Percentiles rank a stretch among this genome's conserved stretches.
phyloP scores from a whole-genome alignment of 192 early-diverging fungal species.

The Chytriomyces confervae region DNA sequence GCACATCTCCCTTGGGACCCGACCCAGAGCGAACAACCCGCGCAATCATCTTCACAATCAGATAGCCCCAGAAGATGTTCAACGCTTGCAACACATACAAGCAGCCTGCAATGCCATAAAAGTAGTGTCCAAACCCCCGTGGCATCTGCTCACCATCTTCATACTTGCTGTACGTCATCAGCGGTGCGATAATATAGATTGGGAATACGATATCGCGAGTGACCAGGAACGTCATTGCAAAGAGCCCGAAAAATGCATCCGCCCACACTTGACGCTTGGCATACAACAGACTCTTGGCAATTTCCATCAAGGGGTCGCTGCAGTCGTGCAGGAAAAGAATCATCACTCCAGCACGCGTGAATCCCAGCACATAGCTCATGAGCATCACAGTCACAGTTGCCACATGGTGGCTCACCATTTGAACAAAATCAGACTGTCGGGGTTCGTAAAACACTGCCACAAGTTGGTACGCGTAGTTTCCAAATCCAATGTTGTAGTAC shows the following conservation, averaged over 20 bases:
- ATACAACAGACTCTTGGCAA: conserved; percentile 55
- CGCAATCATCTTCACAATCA: conserved; percentile 28
- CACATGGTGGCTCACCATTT: conserved; percentile 51
- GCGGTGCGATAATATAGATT: conserved; percentile 22
- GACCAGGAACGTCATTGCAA: conserved; percentile 34
- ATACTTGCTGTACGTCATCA: conserved; percentile 23
- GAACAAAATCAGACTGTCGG: conserved; percentile 46
- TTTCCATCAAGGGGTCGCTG: conserved; percentile 55
- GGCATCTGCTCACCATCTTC: conserved; percentile 37
- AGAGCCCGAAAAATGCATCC: conserved; percentile 38
- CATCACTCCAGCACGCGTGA: conserved; percentile 47
- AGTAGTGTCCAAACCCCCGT: conserved; percentile 26
- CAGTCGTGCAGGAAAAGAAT: conserved; percentile 53
- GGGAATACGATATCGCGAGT: conserved; percentile 39
- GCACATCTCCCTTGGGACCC: conserved; percentile 16
- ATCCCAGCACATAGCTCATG: conserved; percentile 45
- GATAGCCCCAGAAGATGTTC: conserved; percentile 35
- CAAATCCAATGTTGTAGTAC: conserved; percentile 51
- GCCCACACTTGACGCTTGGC: conserved; percentile 31
- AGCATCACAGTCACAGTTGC: conserved; percentile 48
- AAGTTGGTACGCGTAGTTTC: conserved; percentile 41
- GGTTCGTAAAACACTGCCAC: conserved; percentile 44
- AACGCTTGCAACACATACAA: conserved; percentile 31
- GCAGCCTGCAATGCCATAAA: conserved; percentile 15
- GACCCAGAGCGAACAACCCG: background rate